phyloP scores from a whole-genome alignment of 148 eudicot species.

The Diospyros lotus region DNA sequence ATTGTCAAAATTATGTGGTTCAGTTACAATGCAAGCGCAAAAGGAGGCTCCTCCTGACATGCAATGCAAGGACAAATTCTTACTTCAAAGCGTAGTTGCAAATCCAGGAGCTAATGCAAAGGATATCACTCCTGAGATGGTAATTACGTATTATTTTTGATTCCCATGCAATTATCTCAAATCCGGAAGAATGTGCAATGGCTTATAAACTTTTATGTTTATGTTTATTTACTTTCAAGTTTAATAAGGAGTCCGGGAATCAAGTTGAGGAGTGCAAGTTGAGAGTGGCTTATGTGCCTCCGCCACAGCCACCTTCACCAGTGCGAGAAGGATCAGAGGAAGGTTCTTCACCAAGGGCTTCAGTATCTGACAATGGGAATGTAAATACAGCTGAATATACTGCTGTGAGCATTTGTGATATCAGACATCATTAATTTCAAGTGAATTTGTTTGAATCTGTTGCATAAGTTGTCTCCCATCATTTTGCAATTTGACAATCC shows the following conservation, averaged over 20 bases:
- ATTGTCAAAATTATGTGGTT: neutral
- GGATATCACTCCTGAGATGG: slow-evolving; percentile 82
- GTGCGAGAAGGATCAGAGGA: slow-evolving; percentile 75
- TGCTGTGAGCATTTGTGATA: slow-evolving; percentile 40
- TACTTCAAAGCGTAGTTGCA: slow-evolving; percentile 66
- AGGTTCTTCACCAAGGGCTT: slow-evolving; percentile 74
- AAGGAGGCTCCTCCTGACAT: slow-evolving; percentile 73
- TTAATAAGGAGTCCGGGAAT: slow-evolving; percentile 76
- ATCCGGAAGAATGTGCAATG: neutral
- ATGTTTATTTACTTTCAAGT: slow-evolving; percentile 31
- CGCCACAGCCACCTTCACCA: slow-evolving; percentile 66
- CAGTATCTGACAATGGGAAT: slow-evolving; percentile 62
- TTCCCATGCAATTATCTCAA: neutral
- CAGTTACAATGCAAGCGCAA: slow-evolving; percentile 93
- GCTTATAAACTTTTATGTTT: neutral
- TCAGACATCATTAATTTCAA: slow-evolving; percentile 1
- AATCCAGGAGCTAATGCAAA: slow-evolving; percentile 48
- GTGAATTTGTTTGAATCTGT: neutral
- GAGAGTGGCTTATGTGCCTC: slow-evolving; percentile 69
- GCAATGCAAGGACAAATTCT: slow-evolving; percentile 90
- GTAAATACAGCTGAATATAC: slow-evolving; percentile 32
- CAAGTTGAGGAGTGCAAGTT: slow-evolving; percentile 75
- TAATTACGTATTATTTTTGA: slow-evolving; percentile 18
- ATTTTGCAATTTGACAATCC: neutral
- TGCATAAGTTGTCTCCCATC: neutral